phyloP scores from a whole-genome alignment of 2,329 filamentous ascomycete species.

The Ophiognomonia clavigignenti-juglandacearum region DNA sequence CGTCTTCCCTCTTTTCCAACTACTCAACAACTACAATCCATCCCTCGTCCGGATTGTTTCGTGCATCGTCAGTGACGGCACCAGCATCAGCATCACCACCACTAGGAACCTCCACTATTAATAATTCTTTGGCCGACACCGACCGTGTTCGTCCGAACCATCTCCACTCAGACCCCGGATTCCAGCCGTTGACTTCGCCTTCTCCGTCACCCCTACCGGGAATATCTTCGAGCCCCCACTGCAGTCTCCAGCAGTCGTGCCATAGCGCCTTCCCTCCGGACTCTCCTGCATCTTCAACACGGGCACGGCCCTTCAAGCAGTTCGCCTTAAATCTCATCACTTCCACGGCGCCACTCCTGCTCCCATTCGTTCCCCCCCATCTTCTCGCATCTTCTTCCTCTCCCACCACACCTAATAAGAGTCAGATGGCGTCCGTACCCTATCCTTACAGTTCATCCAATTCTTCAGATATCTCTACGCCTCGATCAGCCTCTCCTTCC shows the following conservation, averaged over 20 bases:
- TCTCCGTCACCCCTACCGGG: slow-evolving; percentile 9
- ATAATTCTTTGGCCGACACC: neutral
- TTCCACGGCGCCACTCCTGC: slow-evolving; percentile 6
- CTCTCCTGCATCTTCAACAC: neutral
- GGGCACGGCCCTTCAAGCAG: slow-evolving; percentile 6
- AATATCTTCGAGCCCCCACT: slow-evolving; percentile 10
- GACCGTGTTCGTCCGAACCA: slow-evolving; percentile 1
- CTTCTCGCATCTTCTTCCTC: slow-evolving; percentile 17
- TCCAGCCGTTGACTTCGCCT: neutral
- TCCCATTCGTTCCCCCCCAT: slow-evolving; percentile 18
- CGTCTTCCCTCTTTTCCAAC: slow-evolving; percentile 10
- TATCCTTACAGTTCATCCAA: slow-evolving; percentile 40
- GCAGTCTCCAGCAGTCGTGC: slow-evolving; percentile 3
- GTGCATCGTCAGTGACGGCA: too few species aligned
- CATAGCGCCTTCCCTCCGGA: slow-evolving; percentile 7
- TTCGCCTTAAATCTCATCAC: slow-evolving; percentile 9
- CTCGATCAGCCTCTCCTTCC: slow-evolving; percentile 48
- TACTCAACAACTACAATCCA: slow-evolving; percentile 2
- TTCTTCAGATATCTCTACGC: slow-evolving; percentile 48
- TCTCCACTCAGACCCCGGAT: slow-evolving; percentile 11
- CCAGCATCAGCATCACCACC: neutral
- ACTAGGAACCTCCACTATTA: neutral
- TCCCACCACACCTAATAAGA: slow-evolving; percentile 21
- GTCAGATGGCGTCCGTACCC: slow-evolving; percentile 39
- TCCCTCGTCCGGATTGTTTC: too few species aligned